Conservation (phyloP, 1,284 basidiomycete genomes). For the Ceratobasidium papillatum region DNA sequence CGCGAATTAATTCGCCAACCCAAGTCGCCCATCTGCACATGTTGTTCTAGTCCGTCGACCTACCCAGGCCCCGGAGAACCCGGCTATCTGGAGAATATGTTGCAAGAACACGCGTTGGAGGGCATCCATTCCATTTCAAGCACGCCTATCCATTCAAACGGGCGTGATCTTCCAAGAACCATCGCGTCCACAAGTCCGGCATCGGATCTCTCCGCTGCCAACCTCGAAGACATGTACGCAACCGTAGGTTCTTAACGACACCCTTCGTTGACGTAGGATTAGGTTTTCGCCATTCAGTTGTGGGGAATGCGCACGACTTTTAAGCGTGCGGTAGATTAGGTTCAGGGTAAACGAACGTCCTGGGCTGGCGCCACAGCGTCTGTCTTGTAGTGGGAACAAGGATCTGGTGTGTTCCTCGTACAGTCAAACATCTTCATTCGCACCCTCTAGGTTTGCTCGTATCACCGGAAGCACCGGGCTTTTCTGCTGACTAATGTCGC, state of each 20-base stretch:
- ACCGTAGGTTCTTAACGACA: not conserved
- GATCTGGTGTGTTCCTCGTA: no score
- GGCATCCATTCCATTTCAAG: not conserved
- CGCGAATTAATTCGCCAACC: not conserved
- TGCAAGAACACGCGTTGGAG: not conserved
- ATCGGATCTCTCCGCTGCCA: not conserved
- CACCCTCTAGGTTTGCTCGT: no score
- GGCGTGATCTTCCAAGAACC: not conserved
- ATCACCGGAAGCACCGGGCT: no score
- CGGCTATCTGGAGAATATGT: conserved; percentile 3
- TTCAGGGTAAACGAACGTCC: not conserved
- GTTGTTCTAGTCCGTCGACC: conserved; percentile 3
- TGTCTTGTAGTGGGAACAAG: not conserved
- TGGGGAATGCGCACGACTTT: not conserved
- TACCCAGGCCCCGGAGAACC: conserved; percentile 13
- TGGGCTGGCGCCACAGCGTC: not conserved
- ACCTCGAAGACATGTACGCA: not conserved
- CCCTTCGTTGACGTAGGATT: not conserved
- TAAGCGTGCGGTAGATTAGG: conserved; percentile 8
- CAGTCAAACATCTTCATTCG: no score
- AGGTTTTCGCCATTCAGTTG: conserved; percentile 1
- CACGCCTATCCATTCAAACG: not conserved
- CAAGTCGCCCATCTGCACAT: not conserved
- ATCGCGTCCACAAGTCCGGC: not conserved
- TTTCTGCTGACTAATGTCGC: no score